These are phyloP conservation scores for Phalaenopsis hybrid DNA, from an alignment of 116 monocot genomes.

Conservation along the genomic window DNA sequence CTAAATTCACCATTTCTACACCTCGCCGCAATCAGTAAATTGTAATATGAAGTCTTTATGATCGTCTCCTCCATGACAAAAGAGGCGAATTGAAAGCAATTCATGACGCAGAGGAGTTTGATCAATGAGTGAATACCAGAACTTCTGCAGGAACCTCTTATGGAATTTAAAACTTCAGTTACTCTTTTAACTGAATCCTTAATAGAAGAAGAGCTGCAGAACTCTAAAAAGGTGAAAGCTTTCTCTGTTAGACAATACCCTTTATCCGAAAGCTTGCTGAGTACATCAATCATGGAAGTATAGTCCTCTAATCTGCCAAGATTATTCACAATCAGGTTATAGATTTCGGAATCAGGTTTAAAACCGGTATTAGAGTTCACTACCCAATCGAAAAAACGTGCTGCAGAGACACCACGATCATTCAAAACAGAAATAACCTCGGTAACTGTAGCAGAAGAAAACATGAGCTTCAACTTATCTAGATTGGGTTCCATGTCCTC, in stretches of 20 bases:
- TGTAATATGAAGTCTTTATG: conserved; percentile 41
- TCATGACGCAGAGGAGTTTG: conserved; percentile 35
- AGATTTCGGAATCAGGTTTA: conserved; percentile 23
- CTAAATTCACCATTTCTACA: conserved; percentile 41
- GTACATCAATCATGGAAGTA: conserved; percentile 25
- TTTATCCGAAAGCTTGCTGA: conserved; percentile 33
- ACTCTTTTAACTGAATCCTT: conserved; percentile 25
- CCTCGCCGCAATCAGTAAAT: conserved; percentile 60
- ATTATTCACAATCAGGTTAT: conserved; percentile 54
- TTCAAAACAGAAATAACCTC: conserved; percentile 31
- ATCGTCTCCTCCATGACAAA: conserved; percentile 43
- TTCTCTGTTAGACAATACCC: conserved; percentile 49
- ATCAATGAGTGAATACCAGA: conserved; percentile 69
- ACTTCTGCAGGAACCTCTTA: conserved; percentile 42
- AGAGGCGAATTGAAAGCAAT: conserved; percentile 41
- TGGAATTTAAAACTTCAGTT: conserved; percentile 18
- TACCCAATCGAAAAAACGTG: conserved; percentile 58
- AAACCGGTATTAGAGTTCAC: conserved; percentile 18
- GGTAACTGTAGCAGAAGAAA: conserved; percentile 16
- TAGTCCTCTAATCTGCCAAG: conserved; percentile 42
- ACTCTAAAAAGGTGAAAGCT: conserved; percentile 47
- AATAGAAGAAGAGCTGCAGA: not conserved
- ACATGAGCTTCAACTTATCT: conserved; percentile 17
- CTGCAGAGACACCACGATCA: conserved; percentile 20
- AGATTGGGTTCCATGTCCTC: conserved; percentile 24